These are phyloP conservation scores for Populus ilicifolia DNA, from an alignment of 345 rosid genomes.

Conservation along the genomic window DNA sequence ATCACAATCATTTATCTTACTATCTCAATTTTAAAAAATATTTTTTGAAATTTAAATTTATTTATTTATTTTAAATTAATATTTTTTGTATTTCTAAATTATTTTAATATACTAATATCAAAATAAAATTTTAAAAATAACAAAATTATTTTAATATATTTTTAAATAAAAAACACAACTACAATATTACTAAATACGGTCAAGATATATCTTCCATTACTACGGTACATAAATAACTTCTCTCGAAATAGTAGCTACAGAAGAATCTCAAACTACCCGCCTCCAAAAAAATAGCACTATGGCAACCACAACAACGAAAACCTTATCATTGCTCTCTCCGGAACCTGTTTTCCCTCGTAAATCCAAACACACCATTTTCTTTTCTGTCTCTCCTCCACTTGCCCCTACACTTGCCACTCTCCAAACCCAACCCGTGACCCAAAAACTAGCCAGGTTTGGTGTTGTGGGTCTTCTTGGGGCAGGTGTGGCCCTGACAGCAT, in stretches of 20 bases:
- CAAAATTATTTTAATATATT: no score
- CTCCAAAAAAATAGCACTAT: constrained; percentile 15
- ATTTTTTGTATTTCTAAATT: no score
- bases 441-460: background rate
- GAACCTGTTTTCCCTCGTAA: constrained; percentile 17
- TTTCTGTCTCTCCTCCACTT: constrained; percentile 12
- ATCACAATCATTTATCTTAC: background rate
- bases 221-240: background rate
- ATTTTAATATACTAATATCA: no score
- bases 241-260: background rate
- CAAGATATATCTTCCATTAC: no score
- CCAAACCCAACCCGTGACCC: background rate
- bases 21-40: background rate
- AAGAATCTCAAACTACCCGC: constrained; percentile 1
- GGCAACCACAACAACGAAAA: constrained; percentile 37
- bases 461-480: constrained; percentile 49
- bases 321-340: constrained; percentile 26
- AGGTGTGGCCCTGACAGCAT: constrained; percentile 46
- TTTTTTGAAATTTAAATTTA: no score
- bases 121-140: no score
- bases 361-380: constrained; percentile 12
- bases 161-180: no score
- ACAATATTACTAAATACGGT: no score
- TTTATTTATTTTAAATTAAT: no score
- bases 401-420: background rate